Evolutionary conservation across 1,284 basidiomycete genomes (phyloP).

Genomic region (Peniophora sp.): DNA sequence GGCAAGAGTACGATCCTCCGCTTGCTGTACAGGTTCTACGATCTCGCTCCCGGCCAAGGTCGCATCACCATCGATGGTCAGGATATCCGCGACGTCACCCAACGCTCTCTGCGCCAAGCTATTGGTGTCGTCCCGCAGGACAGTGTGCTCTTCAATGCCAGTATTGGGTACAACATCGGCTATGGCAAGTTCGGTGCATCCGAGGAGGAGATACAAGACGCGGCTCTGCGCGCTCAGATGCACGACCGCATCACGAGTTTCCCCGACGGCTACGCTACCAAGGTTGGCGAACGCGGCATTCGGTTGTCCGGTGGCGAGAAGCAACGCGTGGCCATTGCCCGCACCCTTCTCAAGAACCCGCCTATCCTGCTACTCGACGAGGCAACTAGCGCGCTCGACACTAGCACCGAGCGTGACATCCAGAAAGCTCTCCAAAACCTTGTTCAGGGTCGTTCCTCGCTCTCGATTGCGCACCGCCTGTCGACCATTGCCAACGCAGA

Average conservation of each 20-base stretch:
- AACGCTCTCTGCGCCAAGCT: conserved; percentile 66
- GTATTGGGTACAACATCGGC: conserved; percentile 70
- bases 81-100: conserved; percentile 81
- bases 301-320: conserved; percentile 76
- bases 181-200: conserved; percentile 67
- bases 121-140: conserved; percentile 84
- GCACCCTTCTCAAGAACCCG: conserved; percentile 81
- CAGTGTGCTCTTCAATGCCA: conserved; percentile 77
- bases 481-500: conserved; percentile 76
- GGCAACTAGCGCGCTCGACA: conserved; percentile 77
- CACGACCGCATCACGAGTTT: conserved; percentile 74
- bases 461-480: conserved; percentile 76
- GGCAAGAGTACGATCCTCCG: conserved; percentile 81
- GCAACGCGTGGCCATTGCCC: conserved; percentile 81
- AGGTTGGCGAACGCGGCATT: conserved; percentile 78
- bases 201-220: conserved; percentile 62
- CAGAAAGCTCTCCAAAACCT: conserved; percentile 75
- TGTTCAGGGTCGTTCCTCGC: conserved; percentile 59
- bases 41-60: conserved; percentile 66
- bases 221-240: conserved; percentile 73
- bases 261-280: conserved; percentile 76
- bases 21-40: conserved; percentile 86
- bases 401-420: conserved; percentile 78
- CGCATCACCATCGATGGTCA: conserved; percentile 76
- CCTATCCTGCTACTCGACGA: conserved; percentile 80